A percentile compares a stretch with the other conserved stretches of the same genome.
Conservation (phyloP, 768 basidiomycete genomes). For the Auriculariales sp. region DNA sequence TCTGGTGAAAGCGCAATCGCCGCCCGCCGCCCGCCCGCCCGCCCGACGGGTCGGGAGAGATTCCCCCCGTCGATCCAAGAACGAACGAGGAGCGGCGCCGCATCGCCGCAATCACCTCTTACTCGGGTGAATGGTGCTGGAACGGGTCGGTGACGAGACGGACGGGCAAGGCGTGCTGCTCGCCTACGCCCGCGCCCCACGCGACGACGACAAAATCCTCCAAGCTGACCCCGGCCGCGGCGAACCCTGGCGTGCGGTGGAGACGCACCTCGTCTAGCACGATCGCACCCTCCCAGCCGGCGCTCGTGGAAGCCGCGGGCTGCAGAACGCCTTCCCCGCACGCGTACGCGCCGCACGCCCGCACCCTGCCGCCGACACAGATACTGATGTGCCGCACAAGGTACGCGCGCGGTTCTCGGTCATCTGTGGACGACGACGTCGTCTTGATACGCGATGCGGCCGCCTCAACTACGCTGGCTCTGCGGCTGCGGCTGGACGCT, state of each 20-base stretch:
- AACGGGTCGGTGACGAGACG: slow-evolving; percentile 6
- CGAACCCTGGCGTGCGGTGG: not conserved
- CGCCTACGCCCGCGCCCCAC: not conserved
- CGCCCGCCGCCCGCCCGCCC: no score
- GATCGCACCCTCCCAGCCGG: not conserved
- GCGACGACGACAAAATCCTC: not conserved
- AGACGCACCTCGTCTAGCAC: not conserved
- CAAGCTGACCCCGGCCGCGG: not conserved
- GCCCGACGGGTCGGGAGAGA: no score
- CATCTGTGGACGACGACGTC: not conserved
- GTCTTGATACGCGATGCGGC: no score
- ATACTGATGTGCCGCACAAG: not conserved
- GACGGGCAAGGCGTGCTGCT: not conserved
- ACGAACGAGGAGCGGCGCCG: no score
- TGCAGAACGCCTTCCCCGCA: not conserved
- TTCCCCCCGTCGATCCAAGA: no score
- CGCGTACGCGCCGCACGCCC: not conserved
- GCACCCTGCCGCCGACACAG: not conserved
- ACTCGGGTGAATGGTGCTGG: slow-evolving; percentile 5
- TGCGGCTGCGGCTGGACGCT: no score
- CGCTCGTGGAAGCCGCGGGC: not conserved
- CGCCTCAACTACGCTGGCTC: no score
- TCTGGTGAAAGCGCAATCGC: no score
- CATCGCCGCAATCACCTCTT: no score
- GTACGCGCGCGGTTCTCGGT: not conserved